A percentile compares a stretch with the other conserved stretches of the same genome.
Conservation (phyloP, 441 rosid genomes). For the Adansonia rubrostipa region DNA sequence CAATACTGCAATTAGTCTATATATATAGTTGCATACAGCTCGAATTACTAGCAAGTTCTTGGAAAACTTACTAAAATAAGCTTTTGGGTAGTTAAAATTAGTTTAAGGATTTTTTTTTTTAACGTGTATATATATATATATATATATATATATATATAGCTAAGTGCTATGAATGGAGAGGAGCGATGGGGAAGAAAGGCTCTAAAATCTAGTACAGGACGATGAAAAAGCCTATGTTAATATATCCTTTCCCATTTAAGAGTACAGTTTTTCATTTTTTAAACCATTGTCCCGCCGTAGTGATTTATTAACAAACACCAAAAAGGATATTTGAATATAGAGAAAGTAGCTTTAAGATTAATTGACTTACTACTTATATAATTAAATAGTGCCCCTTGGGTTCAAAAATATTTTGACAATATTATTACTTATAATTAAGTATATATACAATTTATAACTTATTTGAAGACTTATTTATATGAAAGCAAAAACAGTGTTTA, state of each 20-base stretch:
- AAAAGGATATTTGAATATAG: slow-evolving; percentile 1
- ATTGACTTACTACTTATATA: neutral
- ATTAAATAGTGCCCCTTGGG: neutral
- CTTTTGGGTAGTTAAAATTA: too few relatives aligned
- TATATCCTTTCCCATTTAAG: neutral
- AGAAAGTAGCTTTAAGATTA: neutral
- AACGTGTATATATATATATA: too few relatives aligned
- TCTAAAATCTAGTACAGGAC: neutral
- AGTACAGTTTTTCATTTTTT: neutral
- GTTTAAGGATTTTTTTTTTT: neutral
- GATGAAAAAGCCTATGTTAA: neutral
- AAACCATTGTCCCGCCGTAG: neutral
- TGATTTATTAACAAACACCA: neutral
- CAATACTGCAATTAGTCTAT: neutral
- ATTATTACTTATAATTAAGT: neutral
- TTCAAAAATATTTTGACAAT: neutral
- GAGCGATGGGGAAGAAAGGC: neutral
- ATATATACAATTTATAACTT: neutral
- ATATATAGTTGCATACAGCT: neutral
- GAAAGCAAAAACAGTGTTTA: neutral
- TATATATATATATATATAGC: neutral
- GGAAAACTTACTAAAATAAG: neutral
- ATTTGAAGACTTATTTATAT: neutral
- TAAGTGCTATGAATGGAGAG: neutral
- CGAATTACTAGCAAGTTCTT: neutral